These are phyloP conservation scores for Rhodosporidiobolus odoratus DNA, from an alignment of 768 basidiomycete species.

Conservation along the genomic window DNA sequence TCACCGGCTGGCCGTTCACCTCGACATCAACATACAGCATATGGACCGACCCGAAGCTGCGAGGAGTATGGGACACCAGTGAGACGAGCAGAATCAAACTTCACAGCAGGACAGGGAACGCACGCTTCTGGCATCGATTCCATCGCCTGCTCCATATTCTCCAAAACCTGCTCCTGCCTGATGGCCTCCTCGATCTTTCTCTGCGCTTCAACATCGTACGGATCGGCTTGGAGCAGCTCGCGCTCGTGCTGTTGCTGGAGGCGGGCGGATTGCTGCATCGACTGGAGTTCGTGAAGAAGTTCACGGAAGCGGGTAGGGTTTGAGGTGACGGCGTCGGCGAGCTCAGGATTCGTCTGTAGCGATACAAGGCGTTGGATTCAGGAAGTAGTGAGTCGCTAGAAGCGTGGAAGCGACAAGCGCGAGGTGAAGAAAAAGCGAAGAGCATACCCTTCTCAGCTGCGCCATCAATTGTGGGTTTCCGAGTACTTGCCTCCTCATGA, in stretches of 20 bases:
- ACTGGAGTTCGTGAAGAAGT: constrained; percentile 54
- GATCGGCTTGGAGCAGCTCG: constrained; percentile 70
- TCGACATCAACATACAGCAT: constrained; percentile 97
- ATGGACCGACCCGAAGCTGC: constrained; percentile 76
- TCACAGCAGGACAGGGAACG: neutral
- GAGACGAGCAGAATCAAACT: constrained; percentile 23
- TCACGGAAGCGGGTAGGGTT: constrained; percentile 70
- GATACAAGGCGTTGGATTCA: neutral
- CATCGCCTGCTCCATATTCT: constrained; percentile 89
- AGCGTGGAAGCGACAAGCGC: neutral
- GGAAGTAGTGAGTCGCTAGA: neutral
- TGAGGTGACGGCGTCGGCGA: constrained; percentile 64
- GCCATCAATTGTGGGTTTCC: constrained; percentile 76
- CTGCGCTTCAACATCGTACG: constrained; percentile 88
- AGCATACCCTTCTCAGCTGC: constrained; percentile 62
- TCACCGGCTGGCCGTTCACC: constrained; percentile 82
- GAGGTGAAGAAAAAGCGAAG: neutral
- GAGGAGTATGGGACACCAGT: neutral
- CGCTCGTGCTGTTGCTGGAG: constrained; percentile 55
- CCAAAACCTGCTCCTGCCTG: constrained; percentile 75
- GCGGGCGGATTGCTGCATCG: constrained; percentile 48
- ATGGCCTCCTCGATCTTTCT: constrained; percentile 89
- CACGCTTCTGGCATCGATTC: constrained; percentile 50
- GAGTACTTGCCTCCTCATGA: constrained; percentile 79
- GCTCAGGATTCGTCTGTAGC: constrained; percentile 68